Evolutionary conservation across 306 rosid species (phyloP).

Genomic region (Corylus avellana): DNA sequence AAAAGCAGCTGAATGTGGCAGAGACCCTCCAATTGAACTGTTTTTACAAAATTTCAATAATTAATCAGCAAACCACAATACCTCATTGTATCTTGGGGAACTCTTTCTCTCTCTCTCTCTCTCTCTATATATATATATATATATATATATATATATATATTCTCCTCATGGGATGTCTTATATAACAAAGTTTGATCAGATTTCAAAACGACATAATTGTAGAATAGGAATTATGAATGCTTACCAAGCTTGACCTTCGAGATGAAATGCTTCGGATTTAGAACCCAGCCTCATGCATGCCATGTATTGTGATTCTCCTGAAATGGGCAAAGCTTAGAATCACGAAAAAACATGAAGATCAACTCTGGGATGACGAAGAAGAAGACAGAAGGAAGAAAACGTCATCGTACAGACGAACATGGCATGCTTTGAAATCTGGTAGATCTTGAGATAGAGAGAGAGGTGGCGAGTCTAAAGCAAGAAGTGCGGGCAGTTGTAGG

Average conservation of each 20-base stretch:
- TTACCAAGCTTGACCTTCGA: conserved; percentile 71
- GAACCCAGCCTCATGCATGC: conserved; percentile 76
- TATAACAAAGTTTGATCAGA: too few species aligned
- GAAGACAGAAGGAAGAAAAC: conserved; percentile 1
- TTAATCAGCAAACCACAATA: too few species aligned
- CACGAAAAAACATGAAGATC: background rate
- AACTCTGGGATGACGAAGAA: background rate
- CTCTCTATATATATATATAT: too few species aligned
- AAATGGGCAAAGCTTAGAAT: conserved; percentile 13
- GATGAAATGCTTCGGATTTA: conserved; percentile 70
- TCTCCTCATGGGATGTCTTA: too few species aligned
- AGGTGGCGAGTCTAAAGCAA: conserved; percentile 62
- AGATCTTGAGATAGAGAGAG: background rate
- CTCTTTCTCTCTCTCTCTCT: too few species aligned
- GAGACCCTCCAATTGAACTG: too few species aligned
- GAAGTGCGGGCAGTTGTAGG: conserved; percentile 38
- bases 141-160: too few species aligned
- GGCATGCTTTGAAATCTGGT: conserved; percentile 28
- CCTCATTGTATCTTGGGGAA: too few species aligned
- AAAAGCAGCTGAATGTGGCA: too few species aligned
- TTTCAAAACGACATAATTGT: too few species aligned
- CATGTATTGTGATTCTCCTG: conserved; percentile 28
- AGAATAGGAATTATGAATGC: background rate
- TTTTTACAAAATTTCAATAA: too few species aligned
- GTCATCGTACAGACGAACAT: conserved; percentile 6